A percentile compares a stretch with the other conserved stretches of the same genome.
phyloP scores from a whole-genome alignment of 345 rosid species.

The Psidium friedrichsthalianum region DNA sequence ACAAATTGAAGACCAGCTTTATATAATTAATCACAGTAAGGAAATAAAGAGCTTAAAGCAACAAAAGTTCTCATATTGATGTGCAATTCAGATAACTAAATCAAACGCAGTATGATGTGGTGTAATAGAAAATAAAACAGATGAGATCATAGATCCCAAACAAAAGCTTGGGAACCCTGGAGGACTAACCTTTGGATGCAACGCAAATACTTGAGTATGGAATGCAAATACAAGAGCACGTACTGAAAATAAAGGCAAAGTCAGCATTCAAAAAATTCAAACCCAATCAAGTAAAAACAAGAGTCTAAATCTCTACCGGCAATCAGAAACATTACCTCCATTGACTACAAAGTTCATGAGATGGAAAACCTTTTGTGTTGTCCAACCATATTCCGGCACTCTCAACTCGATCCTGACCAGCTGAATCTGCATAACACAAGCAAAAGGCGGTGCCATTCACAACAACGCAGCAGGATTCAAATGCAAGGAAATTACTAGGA shows the following conservation, averaged over 20 bases:
- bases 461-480: not conserved
- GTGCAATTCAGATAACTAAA: not conserved
- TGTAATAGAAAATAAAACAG: not conserved
- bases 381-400: slow-evolving; percentile 99
- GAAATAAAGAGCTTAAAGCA: not conserved
- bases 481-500: not conserved
- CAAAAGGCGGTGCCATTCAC: not conserved
- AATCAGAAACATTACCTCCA: slow-evolving; percentile 61
- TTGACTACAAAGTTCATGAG: slow-evolving; percentile 95
- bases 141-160: not conserved
- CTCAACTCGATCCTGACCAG: slow-evolving; percentile 77
- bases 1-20: not conserved
- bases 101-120: not conserved
- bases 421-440: slow-evolving; percentile 46
- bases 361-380: slow-evolving; percentile 96
- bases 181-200: slow-evolving; percentile 86
- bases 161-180: not conserved
- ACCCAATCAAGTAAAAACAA: not conserved
- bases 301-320: not conserved
- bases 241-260: slow-evolving; percentile 25
- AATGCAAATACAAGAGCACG: slow-evolving; percentile 95
- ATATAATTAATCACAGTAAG: not conserved
- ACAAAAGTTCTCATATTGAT: not conserved
- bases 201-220: slow-evolving; percentile 62
- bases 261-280: not conserved